Conservation (phyloP, 169 alveolate genomes). For the Eimeria necatrix region DNA sequence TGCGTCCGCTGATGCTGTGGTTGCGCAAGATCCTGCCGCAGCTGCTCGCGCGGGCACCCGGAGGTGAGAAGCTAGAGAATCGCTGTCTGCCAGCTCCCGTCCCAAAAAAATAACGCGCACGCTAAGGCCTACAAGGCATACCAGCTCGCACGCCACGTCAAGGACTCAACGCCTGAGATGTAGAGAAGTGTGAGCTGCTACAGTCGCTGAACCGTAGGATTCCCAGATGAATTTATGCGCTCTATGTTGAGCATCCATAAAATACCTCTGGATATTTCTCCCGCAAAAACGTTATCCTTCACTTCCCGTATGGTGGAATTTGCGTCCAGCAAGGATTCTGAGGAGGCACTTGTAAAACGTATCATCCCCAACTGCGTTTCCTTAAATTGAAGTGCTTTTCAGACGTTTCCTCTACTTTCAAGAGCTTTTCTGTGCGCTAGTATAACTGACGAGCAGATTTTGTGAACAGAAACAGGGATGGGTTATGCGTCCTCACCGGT, state of each 20-base stretch:
- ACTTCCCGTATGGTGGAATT: slow-evolving; percentile 63
- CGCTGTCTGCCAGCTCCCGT: slow-evolving; percentile 70
- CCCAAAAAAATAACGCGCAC: slow-evolving; percentile 77
- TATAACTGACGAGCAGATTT: not conserved
- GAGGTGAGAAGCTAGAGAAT: slow-evolving; percentile 50
- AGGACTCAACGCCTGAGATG: not conserved
- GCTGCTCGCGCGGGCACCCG: slow-evolving; percentile 68
- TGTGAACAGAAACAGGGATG: not conserved
- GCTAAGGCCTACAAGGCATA: slow-evolving; percentile 31
- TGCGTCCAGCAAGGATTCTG: slow-evolving; percentile 55
- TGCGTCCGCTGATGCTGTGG: slow-evolving; percentile 47
- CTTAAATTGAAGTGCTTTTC: not conserved
- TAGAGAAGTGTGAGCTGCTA: not conserved
- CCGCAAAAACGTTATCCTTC: slow-evolving; percentile 20
- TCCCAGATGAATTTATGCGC: too few relatives aligned
- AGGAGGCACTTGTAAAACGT: slow-evolving; percentile 6
- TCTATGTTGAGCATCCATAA: too few relatives aligned
- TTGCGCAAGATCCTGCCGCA: slow-evolving; percentile 60
- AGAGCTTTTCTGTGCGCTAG: not conserved
- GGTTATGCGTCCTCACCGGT: slow-evolving; percentile 43
- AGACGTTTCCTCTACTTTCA: not conserved
- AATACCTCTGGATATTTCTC: slow-evolving; percentile 54
- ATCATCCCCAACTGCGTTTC: not conserved
- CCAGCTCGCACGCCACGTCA: not conserved
- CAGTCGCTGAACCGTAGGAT: too few relatives aligned